Evolutionary conservation across 345 rosid species (phyloP).

Genomic region (Lagerstroemia speciosa): DNA sequence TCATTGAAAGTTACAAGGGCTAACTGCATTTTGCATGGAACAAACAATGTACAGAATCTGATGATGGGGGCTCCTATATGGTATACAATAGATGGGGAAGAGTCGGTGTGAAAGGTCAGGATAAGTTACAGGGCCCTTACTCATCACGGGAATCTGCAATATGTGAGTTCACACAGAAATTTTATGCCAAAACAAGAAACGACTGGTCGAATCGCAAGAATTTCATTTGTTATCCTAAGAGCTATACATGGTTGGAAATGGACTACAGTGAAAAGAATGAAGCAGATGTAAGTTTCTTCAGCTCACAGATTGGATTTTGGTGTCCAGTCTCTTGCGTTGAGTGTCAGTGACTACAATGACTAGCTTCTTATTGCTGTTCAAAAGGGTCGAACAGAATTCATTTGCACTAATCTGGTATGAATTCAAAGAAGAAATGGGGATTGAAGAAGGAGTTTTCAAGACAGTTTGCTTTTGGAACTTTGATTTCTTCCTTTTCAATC

Average conservation of each 20-base stretch:
- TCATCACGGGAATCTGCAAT: constrained; percentile 43
- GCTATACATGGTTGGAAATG: constrained; percentile 75
- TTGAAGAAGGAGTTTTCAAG: not conserved
- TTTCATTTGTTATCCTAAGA: constrained; percentile 46
- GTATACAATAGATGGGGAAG: constrained; percentile 86
- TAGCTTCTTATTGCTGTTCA: not conserved
- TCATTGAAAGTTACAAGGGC: not conserved
- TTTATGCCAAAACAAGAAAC: constrained; percentile 62
- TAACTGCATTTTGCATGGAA: not conserved
- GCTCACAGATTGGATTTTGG: not conserved
- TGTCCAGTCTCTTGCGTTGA: not conserved
- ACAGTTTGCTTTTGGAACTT: not conserved
- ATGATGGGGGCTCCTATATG: constrained; percentile 49
- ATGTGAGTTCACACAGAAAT: constrained; percentile 49
- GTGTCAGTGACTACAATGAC: not conserved
- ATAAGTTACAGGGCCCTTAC: constrained; percentile 60
- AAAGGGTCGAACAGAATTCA: too few relatives aligned
- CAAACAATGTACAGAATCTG: constrained; percentile 51
- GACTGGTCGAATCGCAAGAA: constrained; percentile 47
- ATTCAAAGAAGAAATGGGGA: not conserved
- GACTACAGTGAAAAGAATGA: constrained; percentile 53
- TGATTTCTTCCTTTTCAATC: not conserved
- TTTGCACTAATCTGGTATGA: too few relatives aligned
- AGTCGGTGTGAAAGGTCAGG: constrained; percentile 83
- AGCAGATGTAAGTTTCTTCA: constrained; percentile 36